Conservation (phyloP, 1,284 basidiomycete species). For the Microbotryum lychnidis-dioicae region DNA sequence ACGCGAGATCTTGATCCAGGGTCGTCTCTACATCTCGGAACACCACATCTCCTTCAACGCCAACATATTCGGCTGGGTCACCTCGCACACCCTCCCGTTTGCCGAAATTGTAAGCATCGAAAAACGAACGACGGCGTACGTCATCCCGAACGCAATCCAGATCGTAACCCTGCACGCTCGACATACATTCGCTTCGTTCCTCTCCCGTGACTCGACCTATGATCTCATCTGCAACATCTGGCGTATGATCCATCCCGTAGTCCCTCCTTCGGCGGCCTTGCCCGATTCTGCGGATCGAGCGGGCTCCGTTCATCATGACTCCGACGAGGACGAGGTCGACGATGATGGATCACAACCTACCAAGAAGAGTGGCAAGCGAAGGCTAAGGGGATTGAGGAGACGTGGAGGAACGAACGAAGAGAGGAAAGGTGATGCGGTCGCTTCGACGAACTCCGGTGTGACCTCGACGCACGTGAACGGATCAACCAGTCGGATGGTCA, state of each 20-base stretch:
- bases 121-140: constrained; percentile 96
- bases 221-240: constrained; percentile 96
- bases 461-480: too few species aligned
- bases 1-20: constrained; percentile 93
- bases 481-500: too few species aligned
- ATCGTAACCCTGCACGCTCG: constrained; percentile 65
- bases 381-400: constrained; percentile 29
- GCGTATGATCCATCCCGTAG: constrained; percentile 77
- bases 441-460: too few species aligned
- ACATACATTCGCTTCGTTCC: constrained; percentile 91
- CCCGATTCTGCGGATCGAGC: constrained; percentile 29
- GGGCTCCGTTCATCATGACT: background rate
- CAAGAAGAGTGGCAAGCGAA: constrained; percentile 31
- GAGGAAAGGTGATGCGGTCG: too few species aligned
- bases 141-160: constrained; percentile 96
- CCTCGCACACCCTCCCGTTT: constrained; percentile 88
- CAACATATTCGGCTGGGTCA: constrained; percentile 98
- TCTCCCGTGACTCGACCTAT: constrained; percentile 89
- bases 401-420: constrained; percentile 15
- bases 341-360: constrained; percentile 8
- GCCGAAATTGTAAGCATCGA: constrained; percentile 82
- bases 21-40: constrained; percentile 91
- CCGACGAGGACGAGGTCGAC: constrained; percentile 34
- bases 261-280: constrained; percentile 43
- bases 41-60: constrained; percentile 98